Evolutionary conservation across 2,329 filamentous ascomycete genomes (phyloP).

Genomic region (Colletotrichum sojae): DNA sequence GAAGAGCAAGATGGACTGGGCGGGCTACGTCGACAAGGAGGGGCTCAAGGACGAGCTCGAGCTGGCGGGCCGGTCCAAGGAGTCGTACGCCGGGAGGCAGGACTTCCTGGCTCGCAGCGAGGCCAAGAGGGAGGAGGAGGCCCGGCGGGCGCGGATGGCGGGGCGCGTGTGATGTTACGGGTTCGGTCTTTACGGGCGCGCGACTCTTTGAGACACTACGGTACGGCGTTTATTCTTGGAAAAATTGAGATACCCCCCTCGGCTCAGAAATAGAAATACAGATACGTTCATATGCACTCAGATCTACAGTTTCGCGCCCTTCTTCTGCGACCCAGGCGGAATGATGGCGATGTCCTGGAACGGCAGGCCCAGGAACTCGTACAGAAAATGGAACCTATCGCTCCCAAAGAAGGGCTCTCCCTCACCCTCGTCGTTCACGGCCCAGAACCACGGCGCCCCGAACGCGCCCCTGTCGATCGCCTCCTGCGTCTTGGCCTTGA

Average conservation of each 20-base stretch:
- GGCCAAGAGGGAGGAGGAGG: conserved; percentile 73
- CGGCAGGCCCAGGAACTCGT: conserved; percentile 74
- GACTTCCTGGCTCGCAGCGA: conserved; percentile 78
- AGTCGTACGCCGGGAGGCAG: conserved; percentile 73
- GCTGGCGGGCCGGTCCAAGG: conserved; percentile 75
- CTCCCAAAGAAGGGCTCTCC: conserved; percentile 83
- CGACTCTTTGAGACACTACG: background rate
- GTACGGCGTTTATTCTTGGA: conserved; percentile 20
- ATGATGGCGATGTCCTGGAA: conserved; percentile 68
- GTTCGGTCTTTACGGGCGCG: too few species aligned
- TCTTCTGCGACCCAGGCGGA: conserved; percentile 17
- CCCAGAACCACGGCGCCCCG: conserved; percentile 84
- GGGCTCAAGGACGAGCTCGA: conserved; percentile 79
- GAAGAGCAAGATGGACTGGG: conserved; percentile 82
- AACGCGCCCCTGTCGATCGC: conserved; percentile 78
- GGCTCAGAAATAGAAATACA: background rate
- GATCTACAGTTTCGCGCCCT: conserved; percentile 25
- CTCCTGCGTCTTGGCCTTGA: conserved; percentile 72
- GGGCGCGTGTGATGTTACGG: conserved; percentile 47
- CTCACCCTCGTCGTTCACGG: conserved; percentile 68
- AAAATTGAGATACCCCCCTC: conserved; percentile 36
- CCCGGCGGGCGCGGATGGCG: conserved; percentile 66
- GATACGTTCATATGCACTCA: background rate
- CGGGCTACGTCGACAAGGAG: conserved; percentile 79
- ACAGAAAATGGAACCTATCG: conserved; percentile 81